phyloP scores from a whole-genome alignment of 163 green algal genomes.

The Chloroidium sp. region DNA sequence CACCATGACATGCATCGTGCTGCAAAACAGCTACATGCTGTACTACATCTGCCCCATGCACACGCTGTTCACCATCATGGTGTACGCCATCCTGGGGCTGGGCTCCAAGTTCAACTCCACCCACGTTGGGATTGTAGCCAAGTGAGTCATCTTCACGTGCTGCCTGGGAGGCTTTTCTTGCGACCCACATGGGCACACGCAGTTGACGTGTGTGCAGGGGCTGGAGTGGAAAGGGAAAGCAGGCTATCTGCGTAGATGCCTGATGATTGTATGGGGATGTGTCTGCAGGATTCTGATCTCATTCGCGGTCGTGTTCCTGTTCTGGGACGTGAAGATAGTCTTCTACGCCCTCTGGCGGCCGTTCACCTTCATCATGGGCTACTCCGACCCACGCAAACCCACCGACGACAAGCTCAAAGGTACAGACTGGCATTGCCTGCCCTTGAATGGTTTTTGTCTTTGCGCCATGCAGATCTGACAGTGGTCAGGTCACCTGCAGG shows the following conservation, averaged over 20 bases:
- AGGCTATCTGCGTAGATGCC: too few species aligned
- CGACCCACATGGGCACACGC: too few species aligned
- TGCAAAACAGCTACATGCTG: conserved; percentile 91
- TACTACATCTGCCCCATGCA: conserved; percentile 99
- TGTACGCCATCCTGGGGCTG: conserved; percentile 65
- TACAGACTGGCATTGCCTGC: conserved; percentile 15
- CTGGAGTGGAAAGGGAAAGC: too few species aligned
- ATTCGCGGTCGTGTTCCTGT: conserved; percentile 48
- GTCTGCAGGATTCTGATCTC: conserved; percentile 6
- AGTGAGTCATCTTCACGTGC: conserved; percentile 28
- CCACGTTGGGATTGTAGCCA: conserved; percentile 48
- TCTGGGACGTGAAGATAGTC: conserved; percentile 82
- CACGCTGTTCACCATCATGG: conserved; percentile 91
- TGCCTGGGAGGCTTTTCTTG: background rate
- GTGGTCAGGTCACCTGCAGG: too few species aligned
- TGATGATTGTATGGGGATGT: too few species aligned
- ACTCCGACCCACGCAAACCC: conserved; percentile 74
- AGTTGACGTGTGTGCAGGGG: too few species aligned
- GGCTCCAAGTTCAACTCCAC: conserved; percentile 56
- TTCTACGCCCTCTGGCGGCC: conserved; percentile 80
- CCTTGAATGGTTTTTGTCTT: background rate
- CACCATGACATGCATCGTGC: conserved; percentile 62
- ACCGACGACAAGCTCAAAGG: conserved; percentile 60
- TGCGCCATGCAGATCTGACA: too few species aligned
- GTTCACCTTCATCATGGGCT: conserved; percentile 67